Conservation (phyloP, 78 protist species). For the Emiliania huxleyi region DNA sequence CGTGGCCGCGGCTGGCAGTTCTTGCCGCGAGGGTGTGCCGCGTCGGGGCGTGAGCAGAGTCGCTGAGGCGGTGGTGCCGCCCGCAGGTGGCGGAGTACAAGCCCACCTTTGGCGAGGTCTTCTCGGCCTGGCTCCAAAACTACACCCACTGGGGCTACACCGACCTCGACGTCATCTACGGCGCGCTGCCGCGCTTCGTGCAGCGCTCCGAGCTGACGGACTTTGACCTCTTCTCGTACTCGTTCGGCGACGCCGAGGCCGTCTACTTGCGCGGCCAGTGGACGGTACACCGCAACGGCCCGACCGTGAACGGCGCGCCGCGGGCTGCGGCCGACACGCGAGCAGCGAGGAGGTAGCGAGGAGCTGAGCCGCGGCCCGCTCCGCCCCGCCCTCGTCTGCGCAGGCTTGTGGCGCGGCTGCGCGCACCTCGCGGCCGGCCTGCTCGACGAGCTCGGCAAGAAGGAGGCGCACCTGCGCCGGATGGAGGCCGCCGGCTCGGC, state of each 20-base stretch:
- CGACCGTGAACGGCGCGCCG: not conserved
- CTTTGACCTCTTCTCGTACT: not conserved
- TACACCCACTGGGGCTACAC: slow-evolving; percentile 15
- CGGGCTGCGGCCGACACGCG: no score
- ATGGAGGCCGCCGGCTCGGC: not conserved
- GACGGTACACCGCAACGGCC: not conserved
- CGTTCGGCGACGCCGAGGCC: not conserved
- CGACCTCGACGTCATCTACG: not conserved
- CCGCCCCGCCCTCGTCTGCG: not conserved
- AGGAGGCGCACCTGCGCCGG: not conserved
- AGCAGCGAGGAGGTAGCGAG: no score
- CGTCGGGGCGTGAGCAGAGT: no score
- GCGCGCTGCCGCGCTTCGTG: not conserved
- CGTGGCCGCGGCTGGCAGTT: not conserved
- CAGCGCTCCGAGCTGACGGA: not conserved
- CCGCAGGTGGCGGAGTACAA: not conserved
- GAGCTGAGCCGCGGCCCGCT: no score
- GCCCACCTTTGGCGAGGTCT: not conserved
- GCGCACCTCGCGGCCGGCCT: not conserved
- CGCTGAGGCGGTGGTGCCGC: not conserved
- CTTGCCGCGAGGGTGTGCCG: no score
- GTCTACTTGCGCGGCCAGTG: slow-evolving; percentile 10
- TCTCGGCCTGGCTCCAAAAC: not conserved
- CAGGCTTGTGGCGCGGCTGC: no score
- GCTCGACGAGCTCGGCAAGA: not conserved